These are phyloP conservation scores for Pulveroboletus sp. DNA, from an alignment of 768 basidiomycete genomes.

Conservation along the genomic window DNA sequence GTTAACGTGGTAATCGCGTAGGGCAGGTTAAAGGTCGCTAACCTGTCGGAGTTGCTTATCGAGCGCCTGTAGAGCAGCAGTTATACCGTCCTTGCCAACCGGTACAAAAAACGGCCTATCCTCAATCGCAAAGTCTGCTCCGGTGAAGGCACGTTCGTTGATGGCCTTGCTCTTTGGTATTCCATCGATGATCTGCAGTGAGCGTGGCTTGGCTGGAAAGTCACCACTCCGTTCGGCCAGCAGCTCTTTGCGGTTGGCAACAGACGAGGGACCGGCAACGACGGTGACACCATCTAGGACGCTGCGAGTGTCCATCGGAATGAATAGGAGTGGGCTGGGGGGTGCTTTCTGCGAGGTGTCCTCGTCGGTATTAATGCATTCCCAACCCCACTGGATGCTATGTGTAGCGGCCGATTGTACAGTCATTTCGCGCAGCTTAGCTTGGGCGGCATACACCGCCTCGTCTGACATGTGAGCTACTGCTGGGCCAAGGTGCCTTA, in stretches of 20 bases:
- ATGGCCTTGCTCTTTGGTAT: conserved; percentile 11
- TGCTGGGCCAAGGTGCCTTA: no score
- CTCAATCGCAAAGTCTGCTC: conserved; percentile 46
- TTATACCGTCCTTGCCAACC: conserved; percentile 62
- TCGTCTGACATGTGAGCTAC: no score
- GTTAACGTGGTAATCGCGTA: conserved; percentile 2
- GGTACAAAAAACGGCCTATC: conserved; percentile 68
- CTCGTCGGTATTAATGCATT: no score
- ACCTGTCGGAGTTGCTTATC: conserved; percentile 52
- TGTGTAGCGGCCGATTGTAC: no score
- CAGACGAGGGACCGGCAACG: conserved; percentile 35
- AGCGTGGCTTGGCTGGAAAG: conserved; percentile 21
- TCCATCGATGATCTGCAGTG: conserved; percentile 2
- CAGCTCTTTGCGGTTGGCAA: conserved; percentile 24
- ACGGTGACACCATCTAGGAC: conserved; percentile 43
- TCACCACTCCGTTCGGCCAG: conserved; percentile 14
- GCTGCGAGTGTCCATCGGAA: conserved; percentile 30
- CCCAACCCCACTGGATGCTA: not conserved
- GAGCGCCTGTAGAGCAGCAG: conserved; percentile 65
- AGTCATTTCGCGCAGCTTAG: no score
- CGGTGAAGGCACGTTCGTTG: conserved; percentile 38
- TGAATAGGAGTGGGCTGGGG: not conserved
- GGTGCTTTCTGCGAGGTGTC: not conserved
- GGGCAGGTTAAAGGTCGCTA: not conserved
- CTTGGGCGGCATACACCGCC: not conserved